Percentiles rank a stretch among this genome's conserved stretches.
These are phyloP conservation scores for Hydnum rufescens DNA, from an alignment of 768 basidiomycete species.

Conservation along the genomic window DNA sequence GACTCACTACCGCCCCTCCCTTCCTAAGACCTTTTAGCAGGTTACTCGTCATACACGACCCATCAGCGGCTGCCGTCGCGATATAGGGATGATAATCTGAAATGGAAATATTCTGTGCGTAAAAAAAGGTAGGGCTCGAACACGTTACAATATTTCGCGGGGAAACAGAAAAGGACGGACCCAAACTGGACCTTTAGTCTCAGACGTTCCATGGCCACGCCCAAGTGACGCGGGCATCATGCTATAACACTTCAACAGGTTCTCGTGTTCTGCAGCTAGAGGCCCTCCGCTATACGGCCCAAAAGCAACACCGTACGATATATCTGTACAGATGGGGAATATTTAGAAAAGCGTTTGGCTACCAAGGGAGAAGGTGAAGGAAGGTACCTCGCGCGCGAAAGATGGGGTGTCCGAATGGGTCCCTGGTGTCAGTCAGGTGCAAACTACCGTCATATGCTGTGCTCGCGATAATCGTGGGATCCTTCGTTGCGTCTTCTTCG, in stretches of 20 bases:
- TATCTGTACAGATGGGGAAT: constrained; percentile 27
- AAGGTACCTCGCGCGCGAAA: constrained; percentile 54
- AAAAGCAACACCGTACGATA: constrained; percentile 46
- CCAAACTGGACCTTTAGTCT: constrained; percentile 68
- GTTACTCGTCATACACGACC: constrained; percentile 57
- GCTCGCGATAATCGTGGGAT: constrained; percentile 33
- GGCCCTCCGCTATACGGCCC: constrained; percentile 48
- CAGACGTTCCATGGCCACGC: constrained; percentile 46
- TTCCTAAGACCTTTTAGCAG: constrained; percentile 43
- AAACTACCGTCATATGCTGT: constrained; percentile 68
- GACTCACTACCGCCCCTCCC: constrained; percentile 52
- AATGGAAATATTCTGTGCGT: constrained; percentile 40
- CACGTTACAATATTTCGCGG: background rate
- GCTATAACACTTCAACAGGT: constrained; percentile 55
- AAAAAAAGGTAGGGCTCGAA: too few relatives aligned
- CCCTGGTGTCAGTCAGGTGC: constrained; percentile 57
- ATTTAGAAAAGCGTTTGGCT: background rate
- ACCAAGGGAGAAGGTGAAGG: constrained; percentile 4
- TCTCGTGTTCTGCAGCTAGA: constrained; percentile 68
- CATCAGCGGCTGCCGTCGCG: constrained; percentile 68
- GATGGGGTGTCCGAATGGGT: constrained; percentile 43
- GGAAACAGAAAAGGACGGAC: constrained; percentile 25
- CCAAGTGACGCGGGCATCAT: constrained; percentile 55
- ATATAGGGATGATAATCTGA: constrained; percentile 83
- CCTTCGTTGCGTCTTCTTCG: constrained; percentile 23